Evolutionary conservation across 2,329 filamentous ascomycete genomes (phyloP).

Genomic region (Aspergillus cejpii): DNA sequence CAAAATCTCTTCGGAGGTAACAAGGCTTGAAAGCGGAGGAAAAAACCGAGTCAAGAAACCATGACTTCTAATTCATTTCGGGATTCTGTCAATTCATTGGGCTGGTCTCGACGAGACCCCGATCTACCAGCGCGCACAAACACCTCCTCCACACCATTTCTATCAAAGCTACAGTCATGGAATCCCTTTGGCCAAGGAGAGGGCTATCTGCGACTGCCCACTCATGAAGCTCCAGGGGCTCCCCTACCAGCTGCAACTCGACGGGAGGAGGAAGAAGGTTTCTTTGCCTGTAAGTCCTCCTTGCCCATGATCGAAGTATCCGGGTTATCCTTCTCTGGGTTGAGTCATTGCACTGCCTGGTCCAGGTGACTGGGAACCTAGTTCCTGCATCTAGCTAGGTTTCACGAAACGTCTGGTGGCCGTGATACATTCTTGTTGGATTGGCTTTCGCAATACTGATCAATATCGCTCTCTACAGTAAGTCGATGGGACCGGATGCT

Average conservation of each 20-base stretch:
- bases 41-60: slow-evolving; percentile 7
- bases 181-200: slow-evolving; percentile 75
- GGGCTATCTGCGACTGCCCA: slow-evolving; percentile 87
- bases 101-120: slow-evolving; percentile 80
- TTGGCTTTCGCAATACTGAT: slow-evolving; percentile 13
- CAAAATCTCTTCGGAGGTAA: slow-evolving; percentile 5
- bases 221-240: slow-evolving; percentile 72
- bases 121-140: slow-evolving; percentile 66
- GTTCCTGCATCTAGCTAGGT: slow-evolving; percentile 36
- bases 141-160: slow-evolving; percentile 58
- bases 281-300: slow-evolving; percentile 78
- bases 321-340: slow-evolving; percentile 4
- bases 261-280: slow-evolving; percentile 90
- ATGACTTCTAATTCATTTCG: slow-evolving; percentile 62
- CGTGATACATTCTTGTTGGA: slow-evolving; percentile 1
- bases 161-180: slow-evolving; percentile 73
- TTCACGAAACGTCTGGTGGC: slow-evolving; percentile 21
- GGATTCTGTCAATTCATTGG: slow-evolving; percentile 88
- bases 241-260: slow-evolving; percentile 76
- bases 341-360: slow-evolving; percentile 20
- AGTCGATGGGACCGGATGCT: slow-evolving; percentile 94
- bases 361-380: slow-evolving; percentile 30
- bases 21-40: slow-evolving; percentile 5
- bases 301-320: slow-evolving; percentile 19
- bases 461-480: slow-evolving; percentile 52